Conservation (phyloP, 495 filamentous ascomycete species). For the Trichoderma erinaceum region DNA sequence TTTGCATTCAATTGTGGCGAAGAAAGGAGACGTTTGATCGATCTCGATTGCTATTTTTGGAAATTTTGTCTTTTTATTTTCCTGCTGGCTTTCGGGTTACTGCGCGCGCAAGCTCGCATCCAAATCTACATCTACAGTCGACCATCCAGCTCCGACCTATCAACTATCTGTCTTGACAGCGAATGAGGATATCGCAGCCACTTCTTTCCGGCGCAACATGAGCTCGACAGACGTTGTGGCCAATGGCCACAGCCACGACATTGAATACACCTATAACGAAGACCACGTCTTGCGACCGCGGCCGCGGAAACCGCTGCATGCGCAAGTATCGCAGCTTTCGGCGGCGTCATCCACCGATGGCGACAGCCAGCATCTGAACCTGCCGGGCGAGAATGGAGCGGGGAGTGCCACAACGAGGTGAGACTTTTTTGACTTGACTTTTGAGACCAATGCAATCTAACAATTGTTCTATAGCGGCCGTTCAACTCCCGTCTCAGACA, state of each 20-base stretch:
- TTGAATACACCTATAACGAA: slow-evolving; percentile 18
- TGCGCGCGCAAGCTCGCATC: background rate
- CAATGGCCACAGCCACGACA: slow-evolving; percentile 10
- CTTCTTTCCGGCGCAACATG: background rate
- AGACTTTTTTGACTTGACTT: background rate
- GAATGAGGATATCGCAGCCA: background rate
- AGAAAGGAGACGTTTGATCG: too few relatives aligned
- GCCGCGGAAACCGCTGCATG: slow-evolving; percentile 38
- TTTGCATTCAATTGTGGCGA: too few relatives aligned
- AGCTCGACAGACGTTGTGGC: slow-evolving; percentile 4
- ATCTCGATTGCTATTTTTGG: too few relatives aligned
- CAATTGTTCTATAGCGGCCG: slow-evolving; percentile 53
- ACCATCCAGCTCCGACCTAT: background rate
- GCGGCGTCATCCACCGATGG: slow-evolving; percentile 32
- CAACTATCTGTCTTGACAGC: background rate
- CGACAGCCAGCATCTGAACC: slow-evolving; percentile 22
- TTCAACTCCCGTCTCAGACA: slow-evolving; percentile 81
- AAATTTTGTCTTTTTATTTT: too few relatives aligned
- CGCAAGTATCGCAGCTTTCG: slow-evolving; percentile 33
- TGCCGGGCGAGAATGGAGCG: background rate
- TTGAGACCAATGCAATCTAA: slow-evolving; percentile 9
- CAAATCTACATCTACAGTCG: background rate
- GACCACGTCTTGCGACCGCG: slow-evolving; percentile 37
- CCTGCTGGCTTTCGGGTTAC: too few relatives aligned
- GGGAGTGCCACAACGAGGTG: slow-evolving; percentile 34